Base-by-base conservation (phyloP, 345 rosid genomes). In the Odontarrhena argentea region DNA sequence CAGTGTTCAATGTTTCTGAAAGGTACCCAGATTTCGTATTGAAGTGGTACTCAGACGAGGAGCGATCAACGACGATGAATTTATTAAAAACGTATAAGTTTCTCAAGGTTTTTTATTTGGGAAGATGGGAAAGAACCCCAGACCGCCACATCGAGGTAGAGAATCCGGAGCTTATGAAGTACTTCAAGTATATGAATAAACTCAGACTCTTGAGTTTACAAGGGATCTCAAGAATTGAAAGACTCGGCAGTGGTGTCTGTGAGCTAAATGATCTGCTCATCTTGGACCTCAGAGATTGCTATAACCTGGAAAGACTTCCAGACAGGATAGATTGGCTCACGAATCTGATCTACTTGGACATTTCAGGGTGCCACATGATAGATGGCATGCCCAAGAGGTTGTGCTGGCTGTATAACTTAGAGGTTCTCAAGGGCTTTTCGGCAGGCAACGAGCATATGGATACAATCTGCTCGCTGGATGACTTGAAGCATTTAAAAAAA, bases 361-460 rank as follows among this genome's bases (percentile, higher is more conserved):
- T 77, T 2, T 81, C 81, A 0, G 86, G 81, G 45, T 87, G 94
- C 73, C 73, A 76, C 70, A 58, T 79, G 77, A 59, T 85, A 6
- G 88, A 79, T 10, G 41, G 49, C 13, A 77, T 87, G 58, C 91
- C 95, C 28, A 77, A 71, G 73, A 63, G 71, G 37, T 9, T 87
- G 18, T 46, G 68, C 0, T 50, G 65, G 47, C 83, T 87, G 11
- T 7, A 63, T 0, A 25, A 78, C 8, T 84, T 85, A 53, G 60
- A 68, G 80, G 89, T 87, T 35, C 81, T 87, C 3, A 82, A 87
- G 38, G 91, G 95, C n/a, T 85, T 87, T 74, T 81, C 81, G 12
- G 57, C 84, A 1, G 76, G 80, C 51, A 63, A 77, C 44, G 72
- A 57, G 35, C 28, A 9, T 25, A 73, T 26, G 0, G 70, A 59